Conservation (phyloP, 2,329 filamentous ascomycete species). For the Pezicula rhizophila region DNA sequence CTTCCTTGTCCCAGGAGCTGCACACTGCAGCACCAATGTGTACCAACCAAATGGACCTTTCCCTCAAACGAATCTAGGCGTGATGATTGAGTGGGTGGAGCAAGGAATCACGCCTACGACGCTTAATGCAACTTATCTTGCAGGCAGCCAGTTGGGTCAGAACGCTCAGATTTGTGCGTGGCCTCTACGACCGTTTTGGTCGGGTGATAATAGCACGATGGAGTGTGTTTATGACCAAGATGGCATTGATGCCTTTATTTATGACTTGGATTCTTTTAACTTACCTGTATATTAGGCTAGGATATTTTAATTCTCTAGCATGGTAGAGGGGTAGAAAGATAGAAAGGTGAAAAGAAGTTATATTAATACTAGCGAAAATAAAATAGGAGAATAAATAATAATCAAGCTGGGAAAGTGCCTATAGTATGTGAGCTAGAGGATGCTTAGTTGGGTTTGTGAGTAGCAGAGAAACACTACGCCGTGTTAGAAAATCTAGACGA, state of each 20-base stretch:
- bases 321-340: too few relatives aligned
- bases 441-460: too few relatives aligned
- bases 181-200: slow-evolving; percentile 28
- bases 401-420: too few relatives aligned
- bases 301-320: too few relatives aligned
- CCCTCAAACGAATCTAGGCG: slow-evolving; percentile 56
- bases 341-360: too few relatives aligned
- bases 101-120: slow-evolving; percentile 40
- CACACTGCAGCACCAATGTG: slow-evolving; percentile 39
- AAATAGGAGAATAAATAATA: too few relatives aligned
- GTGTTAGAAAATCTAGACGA: too few relatives aligned
- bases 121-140: slow-evolving; percentile 32
- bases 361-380: too few relatives aligned
- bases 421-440: too few relatives aligned
- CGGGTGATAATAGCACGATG: slow-evolving; percentile 17
- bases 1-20: slow-evolving; percentile 44
- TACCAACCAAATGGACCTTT: slow-evolving; percentile 29
- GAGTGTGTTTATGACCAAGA: slow-evolving; percentile 21
- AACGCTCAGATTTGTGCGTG: slow-evolving; percentile 32
- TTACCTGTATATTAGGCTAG: background rate
- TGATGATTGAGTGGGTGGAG: slow-evolving; percentile 62
- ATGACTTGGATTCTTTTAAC: slow-evolving; percentile 11
- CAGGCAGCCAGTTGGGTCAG: slow-evolving; percentile 26
- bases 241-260: slow-evolving; percentile 22
- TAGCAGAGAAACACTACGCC: too few relatives aligned